Base-by-base conservation (phyloP, 2,329 filamentous ascomycete genomes). In the Macrophomina pseudophaseolina region DNA sequence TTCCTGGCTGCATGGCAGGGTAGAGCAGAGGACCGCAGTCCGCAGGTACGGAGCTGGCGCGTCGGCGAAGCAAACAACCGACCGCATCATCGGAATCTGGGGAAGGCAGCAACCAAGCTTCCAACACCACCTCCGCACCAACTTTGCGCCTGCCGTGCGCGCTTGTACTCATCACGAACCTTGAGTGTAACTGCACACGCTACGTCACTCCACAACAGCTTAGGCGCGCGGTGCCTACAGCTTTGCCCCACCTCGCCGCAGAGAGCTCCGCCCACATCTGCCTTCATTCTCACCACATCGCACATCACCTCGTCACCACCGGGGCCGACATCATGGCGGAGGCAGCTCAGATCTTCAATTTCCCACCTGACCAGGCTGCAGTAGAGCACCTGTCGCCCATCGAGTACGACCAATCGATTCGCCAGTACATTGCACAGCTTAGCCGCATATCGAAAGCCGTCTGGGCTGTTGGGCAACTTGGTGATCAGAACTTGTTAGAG, bases 401-500 rank as follows among this genome's bases (percentile, higher is more conserved):
- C 54, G 76, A 80, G 32, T 81, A 82, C 67, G 80, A 83, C 68
- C 71, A 70, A 44, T 69, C 73, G 49, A 75, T 78, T 59, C 74
- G 72, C 42, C 68, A 68, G 12, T 80, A 78, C 70, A 68, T 80
- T 53, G 70, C 74, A 49, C 70, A 74, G 60, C 70, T 83, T 32
- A 69, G 71, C 40, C 77, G 75, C 66, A 70, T 81, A 56, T 68
- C 75, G 11, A 59, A 70, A 6, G 65, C 71, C 52, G 69, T 74
- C 52, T 81, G 74, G 73, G 67, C 72, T 33, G 80, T 79, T 70
- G 71, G 71, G 4, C 73, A 72, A 38, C 74, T 79, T 38, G 78
- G 80, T 53, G 72, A 76, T 66, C 74, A 81, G 67, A 78, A 80
- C 71, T 64, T 81, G 16, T 72, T 82, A 53, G 74, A 79, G 65